A percentile compares a stretch with the other conserved stretches of the same genome.
Evolutionary conservation across 148 eudicot species (phyloP).

Genomic region (Vaccinium darrowii): DNA sequence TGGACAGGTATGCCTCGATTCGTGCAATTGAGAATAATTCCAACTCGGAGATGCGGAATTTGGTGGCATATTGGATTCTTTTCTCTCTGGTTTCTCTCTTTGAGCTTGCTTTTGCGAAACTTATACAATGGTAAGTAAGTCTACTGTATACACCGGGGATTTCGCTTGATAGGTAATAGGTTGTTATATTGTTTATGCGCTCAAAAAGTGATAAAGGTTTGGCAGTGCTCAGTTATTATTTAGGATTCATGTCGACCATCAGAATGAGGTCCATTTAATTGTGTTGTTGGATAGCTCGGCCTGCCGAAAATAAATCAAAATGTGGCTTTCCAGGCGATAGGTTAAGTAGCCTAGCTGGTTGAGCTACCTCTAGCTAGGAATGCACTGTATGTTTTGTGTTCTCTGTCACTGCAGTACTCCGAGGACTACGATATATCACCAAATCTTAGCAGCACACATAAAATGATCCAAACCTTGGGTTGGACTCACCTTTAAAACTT

Average conservation of each 20-base stretch:
- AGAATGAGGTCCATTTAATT: not conserved
- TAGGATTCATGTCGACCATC: not conserved
- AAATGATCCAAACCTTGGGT: not conserved
- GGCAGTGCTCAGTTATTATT: not conserved
- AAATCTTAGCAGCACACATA: no score
- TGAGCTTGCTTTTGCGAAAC: slow-evolving; percentile 9
- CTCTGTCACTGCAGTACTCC: not conserved
- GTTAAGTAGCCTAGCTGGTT: no score
- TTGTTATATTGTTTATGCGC: not conserved
- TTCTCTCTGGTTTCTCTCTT: slow-evolving; percentile 12
- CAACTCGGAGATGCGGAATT: not conserved
- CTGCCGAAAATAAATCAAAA: not conserved
- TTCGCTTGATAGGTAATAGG: not conserved
- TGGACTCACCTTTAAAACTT: not conserved
- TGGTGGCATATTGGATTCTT: not conserved
- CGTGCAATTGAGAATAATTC: slow-evolving; percentile 13
- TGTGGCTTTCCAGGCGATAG: not conserved
- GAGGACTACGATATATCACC: not conserved
- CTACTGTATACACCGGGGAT: not conserved
- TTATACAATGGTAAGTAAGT: not conserved
- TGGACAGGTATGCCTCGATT: slow-evolving; percentile 13
- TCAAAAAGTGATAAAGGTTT: not conserved
- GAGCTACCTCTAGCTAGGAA: no score
- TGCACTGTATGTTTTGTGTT: no score
- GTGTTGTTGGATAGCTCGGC: not conserved